These are phyloP conservation scores for Aspergillus steynii DNA, from an alignment of 495 filamentous ascomycete species.

Conservation along the genomic window DNA sequence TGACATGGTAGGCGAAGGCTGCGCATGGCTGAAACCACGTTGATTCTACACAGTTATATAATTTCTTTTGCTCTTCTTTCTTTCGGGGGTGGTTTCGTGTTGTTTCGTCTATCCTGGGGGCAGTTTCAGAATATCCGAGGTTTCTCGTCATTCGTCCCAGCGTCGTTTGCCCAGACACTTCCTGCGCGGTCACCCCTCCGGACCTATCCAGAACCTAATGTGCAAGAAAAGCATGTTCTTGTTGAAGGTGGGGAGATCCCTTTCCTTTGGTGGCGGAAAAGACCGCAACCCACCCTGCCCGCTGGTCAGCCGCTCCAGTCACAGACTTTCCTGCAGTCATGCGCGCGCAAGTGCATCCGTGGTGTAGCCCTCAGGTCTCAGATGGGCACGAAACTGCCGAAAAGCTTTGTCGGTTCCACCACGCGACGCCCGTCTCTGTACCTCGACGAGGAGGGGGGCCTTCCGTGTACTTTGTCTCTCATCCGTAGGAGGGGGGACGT, in stretches of 20 bases:
- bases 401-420: not conserved
- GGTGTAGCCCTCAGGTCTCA: slow-evolving; percentile 4
- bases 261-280: not conserved
- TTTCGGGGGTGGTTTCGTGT: not conserved
- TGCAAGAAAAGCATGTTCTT: not conserved
- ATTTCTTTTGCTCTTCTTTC: not conserved
- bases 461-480: not conserved
- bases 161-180: not conserved
- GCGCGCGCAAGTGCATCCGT: slow-evolving; percentile 16
- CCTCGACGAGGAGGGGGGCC: not conserved
- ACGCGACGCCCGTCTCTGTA: not conserved
- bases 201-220: not conserved
- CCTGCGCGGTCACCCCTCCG: not conserved
- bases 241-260: not conserved
- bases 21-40: not conserved
- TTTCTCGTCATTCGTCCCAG: not conserved
- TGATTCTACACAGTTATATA: not conserved
- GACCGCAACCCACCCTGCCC: not conserved
- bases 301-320: slow-evolving; percentile 22
- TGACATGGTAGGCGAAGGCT: not conserved
- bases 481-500: not conserved
- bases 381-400: not conserved
- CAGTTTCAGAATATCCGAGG: slow-evolving; percentile 4
- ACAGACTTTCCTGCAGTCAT: slow-evolving; percentile 18
- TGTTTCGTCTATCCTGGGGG: slow-evolving; percentile 2